Percentiles rank a stretch among this genome's conserved stretches.
phyloP scores from a whole-genome alignment of 345 rosid species.

The Brassica carinata region DNA sequence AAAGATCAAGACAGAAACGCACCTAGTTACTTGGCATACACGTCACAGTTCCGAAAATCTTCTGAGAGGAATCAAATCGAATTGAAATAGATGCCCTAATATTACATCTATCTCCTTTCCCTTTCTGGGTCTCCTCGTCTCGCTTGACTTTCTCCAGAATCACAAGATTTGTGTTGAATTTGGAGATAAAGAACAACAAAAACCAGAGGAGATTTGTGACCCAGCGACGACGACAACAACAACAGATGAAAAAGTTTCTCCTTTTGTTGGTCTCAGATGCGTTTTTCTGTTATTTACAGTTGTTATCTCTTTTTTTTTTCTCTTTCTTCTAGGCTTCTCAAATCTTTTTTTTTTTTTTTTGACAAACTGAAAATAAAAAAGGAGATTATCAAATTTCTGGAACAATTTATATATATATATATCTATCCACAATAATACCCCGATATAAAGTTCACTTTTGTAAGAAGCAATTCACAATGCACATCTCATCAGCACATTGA shows the following conservation, averaged over 20 bases:
- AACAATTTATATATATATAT: not conserved
- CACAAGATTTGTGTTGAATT: conserved; percentile 22
- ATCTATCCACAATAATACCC: not conserved
- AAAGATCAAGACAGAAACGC: not conserved
- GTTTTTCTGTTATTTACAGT: conserved; percentile 36
- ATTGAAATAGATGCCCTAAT: not conserved
- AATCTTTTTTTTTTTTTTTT: not conserved
- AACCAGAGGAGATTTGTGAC: conserved; percentile 11
- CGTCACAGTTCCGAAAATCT: conserved; percentile 6
- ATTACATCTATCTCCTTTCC: not conserved
- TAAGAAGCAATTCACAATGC: no score
- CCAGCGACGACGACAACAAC: conserved; percentile 18
- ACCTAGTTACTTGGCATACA: conserved; percentile 38
- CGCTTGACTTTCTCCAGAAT: not conserved
- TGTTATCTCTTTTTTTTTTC: not conserved
- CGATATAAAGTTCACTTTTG: no score
- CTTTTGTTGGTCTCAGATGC: conserved; percentile 38
- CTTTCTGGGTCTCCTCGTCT: conserved; percentile 3
- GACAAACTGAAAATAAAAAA: not conserved
- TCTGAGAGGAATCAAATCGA: not conserved
- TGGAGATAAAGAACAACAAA: not conserved
- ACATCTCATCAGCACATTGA: no score
- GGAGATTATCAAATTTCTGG: not conserved
- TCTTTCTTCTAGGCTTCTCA: not conserved
- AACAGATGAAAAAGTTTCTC: conserved; percentile 1